Conservation (phyloP, 2,329 filamentous ascomycete genomes). For the Endocalyx cinctus region DNA sequence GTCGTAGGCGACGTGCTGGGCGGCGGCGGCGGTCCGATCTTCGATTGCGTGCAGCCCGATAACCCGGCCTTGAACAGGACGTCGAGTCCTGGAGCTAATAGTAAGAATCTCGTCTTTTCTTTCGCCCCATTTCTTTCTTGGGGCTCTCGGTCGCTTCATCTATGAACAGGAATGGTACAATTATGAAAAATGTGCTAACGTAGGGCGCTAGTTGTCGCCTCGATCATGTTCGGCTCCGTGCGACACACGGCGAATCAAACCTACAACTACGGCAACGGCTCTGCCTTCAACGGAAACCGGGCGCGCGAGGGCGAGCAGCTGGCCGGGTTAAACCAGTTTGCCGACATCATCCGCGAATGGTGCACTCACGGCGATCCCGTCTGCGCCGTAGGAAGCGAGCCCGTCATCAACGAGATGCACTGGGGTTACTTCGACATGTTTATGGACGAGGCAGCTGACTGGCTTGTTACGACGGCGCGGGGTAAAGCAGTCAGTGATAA, state of each 20-base stretch:
- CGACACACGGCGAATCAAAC: conserved; percentile 27
- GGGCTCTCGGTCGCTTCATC: too few species aligned
- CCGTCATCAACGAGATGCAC: conserved; percentile 14
- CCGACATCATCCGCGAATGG: conserved; percentile 11
- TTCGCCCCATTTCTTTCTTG: too few species aligned
- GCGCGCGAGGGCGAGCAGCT: conserved; percentile 11
- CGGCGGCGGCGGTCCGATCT: conserved; percentile 26
- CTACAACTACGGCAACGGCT: conserved; percentile 25
- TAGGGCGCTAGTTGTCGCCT: conserved; percentile 24
- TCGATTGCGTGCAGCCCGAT: too few species aligned
- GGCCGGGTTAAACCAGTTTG: conserved; percentile 10
- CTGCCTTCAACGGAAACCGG: conserved; percentile 1
- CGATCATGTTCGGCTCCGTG: conserved; percentile 26
- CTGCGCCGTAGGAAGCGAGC: conserved; percentile 16
- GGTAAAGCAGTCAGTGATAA: too few species aligned
- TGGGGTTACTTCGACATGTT: conserved; percentile 21
- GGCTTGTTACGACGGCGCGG: conserved; percentile 17
- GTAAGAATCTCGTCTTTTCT: too few species aligned
- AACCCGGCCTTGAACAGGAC: too few species aligned
- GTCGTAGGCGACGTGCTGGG: conserved; percentile 31
- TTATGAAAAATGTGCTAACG: too few species aligned
- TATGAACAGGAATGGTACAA: too few species aligned
- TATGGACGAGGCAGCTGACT: conserved; percentile 15
- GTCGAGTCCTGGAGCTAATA: too few species aligned
- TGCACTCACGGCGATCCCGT: conserved; percentile 18